Evolutionary conservation across 2,329 filamentous ascomycete genomes (phyloP).

Genomic region (Epichloe brachyelytri): DNA sequence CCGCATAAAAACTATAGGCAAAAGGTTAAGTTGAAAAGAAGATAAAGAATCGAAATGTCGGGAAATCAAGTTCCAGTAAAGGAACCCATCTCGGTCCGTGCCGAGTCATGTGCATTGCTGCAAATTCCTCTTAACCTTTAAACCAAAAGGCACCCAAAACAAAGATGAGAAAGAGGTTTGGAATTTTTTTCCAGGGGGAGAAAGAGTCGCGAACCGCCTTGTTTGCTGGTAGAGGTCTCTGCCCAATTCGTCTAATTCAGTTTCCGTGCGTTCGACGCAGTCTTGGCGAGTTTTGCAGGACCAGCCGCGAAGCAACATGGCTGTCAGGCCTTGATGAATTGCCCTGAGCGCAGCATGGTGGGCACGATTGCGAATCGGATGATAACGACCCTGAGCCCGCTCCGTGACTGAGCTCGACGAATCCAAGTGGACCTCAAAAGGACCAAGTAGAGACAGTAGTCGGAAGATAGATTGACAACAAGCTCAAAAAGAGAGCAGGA

Average conservation of each 20-base stretch:
- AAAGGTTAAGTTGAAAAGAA: conserved; percentile 8
- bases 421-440: conserved; percentile 9
- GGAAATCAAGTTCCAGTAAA: conserved; percentile 13
- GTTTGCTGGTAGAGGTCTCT: conserved; percentile 28
- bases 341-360: neutral
- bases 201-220: conserved; percentile 29
- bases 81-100: conserved; percentile 32
- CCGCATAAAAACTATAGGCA: conserved; percentile 13
- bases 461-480: too few species aligned
- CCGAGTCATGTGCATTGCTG: conserved; percentile 50
- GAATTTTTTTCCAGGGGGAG: conserved; percentile 13
- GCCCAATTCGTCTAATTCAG: conserved; percentile 37
- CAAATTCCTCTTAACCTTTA: conserved; percentile 43
- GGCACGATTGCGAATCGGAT: neutral
- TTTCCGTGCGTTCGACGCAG: conserved; percentile 28
- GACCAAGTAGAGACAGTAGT: neutral
- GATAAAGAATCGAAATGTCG: conserved; percentile 10
- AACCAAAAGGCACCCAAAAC: conserved; percentile 16
- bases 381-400: neutral
- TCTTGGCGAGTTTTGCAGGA: neutral
- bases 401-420: neutral
- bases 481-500: conserved; percentile 13
- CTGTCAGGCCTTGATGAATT: neutral
- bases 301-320: neutral
- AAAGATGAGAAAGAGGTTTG: conserved; percentile 16